Evolutionary conservation across 371 early-diverging fungal genomes (phyloP), one percentile per base, ranked within the genome.

Genomic region (Mucor mucedo): DNA sequence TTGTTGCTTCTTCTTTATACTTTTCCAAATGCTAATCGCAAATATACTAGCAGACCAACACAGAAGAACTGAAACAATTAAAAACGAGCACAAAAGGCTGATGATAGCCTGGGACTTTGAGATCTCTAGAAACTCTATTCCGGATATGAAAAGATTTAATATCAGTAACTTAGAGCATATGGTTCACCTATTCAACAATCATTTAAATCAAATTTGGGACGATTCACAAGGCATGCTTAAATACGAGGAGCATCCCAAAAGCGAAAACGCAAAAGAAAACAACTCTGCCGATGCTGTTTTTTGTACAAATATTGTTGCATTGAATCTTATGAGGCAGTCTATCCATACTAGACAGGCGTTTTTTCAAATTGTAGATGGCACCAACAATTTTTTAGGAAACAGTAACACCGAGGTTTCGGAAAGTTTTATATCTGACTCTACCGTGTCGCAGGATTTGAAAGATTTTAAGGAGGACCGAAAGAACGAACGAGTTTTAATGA

Each of bases 191-290:
- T 65, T 65, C n/a, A 49, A 32, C 1, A 32, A 39, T n/a, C 60
- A 55, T 47, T 27, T 65, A 14, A 44, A 59, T 55, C 60, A 65
- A 27, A 55, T 65, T 33, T 65, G 66, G 66, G 48, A 38, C 5
- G 66, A 60, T 8, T 50, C 66, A 5, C 55, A 65, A 50, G 55
- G 40, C 5, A 65, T 60, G 56, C 4, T 60, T 10, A 55, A 65
- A 21, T 64, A 58, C 52, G 64, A 58, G 27, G 49, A 60, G 10
- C 14, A 21, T 1, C 60, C 60, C 60, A 2, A 11, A 10, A 33
- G 40, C 5, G 41, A 53, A 38, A 45, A 35, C 8, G 8, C 8
- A 27, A 29, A 27, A 2, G 50, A 50, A 30, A 5, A 6, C 5
- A 9, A 13, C 4, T 29, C 50, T 30, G 4, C 50, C 13, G 55